Conservation (phyloP, 2,329 filamentous ascomycete species). For the Colletotrichum sp. region DNA sequence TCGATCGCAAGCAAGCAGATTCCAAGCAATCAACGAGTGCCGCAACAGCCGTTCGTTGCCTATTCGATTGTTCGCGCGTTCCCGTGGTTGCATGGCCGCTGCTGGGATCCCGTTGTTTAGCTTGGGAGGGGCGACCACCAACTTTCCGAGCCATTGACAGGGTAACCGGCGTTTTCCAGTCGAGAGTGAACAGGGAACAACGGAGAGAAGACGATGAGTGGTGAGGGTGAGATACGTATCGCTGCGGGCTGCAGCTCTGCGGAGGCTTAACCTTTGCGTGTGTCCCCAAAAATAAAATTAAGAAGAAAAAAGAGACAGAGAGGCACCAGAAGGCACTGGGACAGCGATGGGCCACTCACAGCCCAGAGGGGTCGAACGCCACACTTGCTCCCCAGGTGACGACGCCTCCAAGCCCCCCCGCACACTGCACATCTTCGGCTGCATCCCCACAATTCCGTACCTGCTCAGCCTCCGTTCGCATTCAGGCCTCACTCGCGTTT, state of each 20-base stretch:
- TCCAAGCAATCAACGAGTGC: conserved; percentile 17
- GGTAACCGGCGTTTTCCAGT: conserved; percentile 12
- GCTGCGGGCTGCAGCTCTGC: not conserved
- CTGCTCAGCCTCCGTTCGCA: conserved; percentile 13
- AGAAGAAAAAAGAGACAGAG: not conserved
- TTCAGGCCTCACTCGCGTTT: not conserved
- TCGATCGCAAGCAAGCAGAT: not conserved
- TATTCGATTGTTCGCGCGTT: conserved; percentile 13
- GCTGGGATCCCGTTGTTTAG: conserved; percentile 12
- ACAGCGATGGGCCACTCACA: not conserved
- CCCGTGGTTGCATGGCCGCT: conserved; percentile 13
- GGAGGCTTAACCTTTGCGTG: not conserved
- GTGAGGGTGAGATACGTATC: not conserved
- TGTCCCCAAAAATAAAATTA: conserved; percentile 13
- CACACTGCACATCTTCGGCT: not conserved
- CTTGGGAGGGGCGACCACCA: not conserved
- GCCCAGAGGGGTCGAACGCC: not conserved
- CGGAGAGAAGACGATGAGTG: not conserved
- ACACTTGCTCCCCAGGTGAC: conserved; percentile 12
- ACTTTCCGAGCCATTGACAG: conserved; percentile 12
- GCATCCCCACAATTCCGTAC: not conserved
- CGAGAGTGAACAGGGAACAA: not conserved
- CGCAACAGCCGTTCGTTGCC: conserved; percentile 14
- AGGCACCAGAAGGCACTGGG: not conserved
- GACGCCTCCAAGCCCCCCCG: conserved; percentile 3